phyloP scores from a whole-genome alignment of 1,139 yeast species.

The Nadsonia commutata region DNA sequence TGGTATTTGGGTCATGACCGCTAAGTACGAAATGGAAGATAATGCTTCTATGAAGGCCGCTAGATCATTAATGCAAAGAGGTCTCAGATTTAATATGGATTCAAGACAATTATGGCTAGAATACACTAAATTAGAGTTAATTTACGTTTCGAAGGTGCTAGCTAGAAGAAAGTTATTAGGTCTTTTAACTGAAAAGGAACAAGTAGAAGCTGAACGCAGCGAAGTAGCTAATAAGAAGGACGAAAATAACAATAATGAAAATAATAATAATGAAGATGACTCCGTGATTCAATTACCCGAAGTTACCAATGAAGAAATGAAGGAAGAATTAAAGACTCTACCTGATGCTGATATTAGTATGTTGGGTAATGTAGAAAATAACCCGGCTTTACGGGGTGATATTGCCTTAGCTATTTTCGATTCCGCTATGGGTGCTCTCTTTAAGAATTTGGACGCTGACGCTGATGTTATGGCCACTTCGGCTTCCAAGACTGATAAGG shows the following conservation, averaged over 20 bases:
- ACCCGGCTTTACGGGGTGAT: conserved; percentile 86
- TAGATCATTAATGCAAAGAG: conserved; percentile 72
- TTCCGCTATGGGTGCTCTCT: conserved; percentile 42
- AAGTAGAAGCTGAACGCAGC: conserved; percentile 14
- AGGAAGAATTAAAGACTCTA: conserved; percentile 49
- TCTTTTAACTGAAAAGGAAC: conserved; percentile 36
- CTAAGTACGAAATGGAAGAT: conserved; percentile 80
- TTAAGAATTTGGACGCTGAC: conserved; percentile 3
- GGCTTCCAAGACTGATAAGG: conserved; percentile 10
- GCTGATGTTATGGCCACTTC: conserved; percentile 8
- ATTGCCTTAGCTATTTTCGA: conserved; percentile 74
- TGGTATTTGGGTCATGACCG: conserved; percentile 88
- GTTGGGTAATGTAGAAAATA: conserved; percentile 72
- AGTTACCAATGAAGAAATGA: conserved; percentile 35
- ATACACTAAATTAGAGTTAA: conserved; percentile 76
- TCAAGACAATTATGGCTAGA: conserved; percentile 64
- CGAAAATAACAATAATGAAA: conserved; percentile 9
- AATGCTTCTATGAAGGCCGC: conserved; percentile 87
- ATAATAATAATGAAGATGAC: conserved; percentile 23
- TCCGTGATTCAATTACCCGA: conserved; percentile 27
- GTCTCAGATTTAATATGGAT: conserved; percentile 69
- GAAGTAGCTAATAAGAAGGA: conserved; percentile 13
- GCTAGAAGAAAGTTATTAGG: conserved; percentile 78
- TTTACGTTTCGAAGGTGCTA: conserved; percentile 68
- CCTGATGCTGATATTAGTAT: conserved; percentile 84